These are phyloP conservation scores for Curvularia spicifera DNA, from an alignment of 2,329 filamentous ascomycete species.

Conservation along the genomic window DNA sequence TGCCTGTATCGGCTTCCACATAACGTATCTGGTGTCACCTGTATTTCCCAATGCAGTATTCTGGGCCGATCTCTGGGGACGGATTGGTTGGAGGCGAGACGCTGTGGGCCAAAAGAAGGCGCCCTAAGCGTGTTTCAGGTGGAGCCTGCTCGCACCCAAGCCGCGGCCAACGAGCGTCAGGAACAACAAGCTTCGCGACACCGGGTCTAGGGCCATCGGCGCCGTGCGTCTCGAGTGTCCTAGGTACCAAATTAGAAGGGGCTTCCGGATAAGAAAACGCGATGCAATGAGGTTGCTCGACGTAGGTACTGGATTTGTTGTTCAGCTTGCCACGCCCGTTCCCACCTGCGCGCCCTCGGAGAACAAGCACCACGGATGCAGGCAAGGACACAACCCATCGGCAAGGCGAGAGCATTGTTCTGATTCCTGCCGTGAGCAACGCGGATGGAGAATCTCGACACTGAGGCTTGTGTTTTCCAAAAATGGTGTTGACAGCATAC, in stretches of 20 bases:
- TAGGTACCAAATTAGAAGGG: constrained; percentile 14
- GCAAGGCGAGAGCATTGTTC: neutral
- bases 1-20: constrained; percentile 12
- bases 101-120: constrained; percentile 22
- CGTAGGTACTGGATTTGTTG: neutral
- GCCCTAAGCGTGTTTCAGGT: constrained; percentile 30
- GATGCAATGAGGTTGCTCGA: neutral
- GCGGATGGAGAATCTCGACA: neutral
- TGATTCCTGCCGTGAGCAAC: neutral
- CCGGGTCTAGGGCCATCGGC: constrained; percentile 6
- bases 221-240: constrained; percentile 22
- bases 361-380: neutral
- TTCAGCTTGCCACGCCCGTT: neutral
- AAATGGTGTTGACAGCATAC: neutral
- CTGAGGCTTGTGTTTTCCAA: neutral
- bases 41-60: constrained; percentile 14
- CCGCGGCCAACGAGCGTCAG: constrained; percentile 23
- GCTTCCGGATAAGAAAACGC: constrained; percentile 3
- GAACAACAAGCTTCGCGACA: constrained; percentile 26
- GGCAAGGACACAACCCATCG: neutral
- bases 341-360: neutral
- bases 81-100: constrained; percentile 18
- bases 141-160: constrained; percentile 14
- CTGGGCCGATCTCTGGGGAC: constrained; percentile 13
- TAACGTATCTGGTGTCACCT: constrained; percentile 7